Conservation (phyloP, 805 yeast species). For the Barnettozyma wickerhamii region DNA sequence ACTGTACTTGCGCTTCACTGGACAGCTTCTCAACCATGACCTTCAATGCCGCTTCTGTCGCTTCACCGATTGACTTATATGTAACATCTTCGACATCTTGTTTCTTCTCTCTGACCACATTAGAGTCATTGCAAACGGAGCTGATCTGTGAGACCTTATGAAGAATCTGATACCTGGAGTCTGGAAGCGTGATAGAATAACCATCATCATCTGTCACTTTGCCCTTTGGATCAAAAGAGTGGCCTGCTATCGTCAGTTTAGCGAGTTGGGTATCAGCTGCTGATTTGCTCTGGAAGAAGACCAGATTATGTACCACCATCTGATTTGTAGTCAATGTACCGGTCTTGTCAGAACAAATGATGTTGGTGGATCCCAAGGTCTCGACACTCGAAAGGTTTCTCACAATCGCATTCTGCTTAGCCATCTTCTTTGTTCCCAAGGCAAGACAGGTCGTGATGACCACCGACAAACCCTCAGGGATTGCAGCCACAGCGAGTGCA, state of each 20-base stretch:
- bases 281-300: slow-evolving; percentile 26
- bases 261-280: slow-evolving; percentile 10
- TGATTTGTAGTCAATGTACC: slow-evolving; percentile 49
- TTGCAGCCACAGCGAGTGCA: slow-evolving; percentile 47
- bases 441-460: slow-evolving; percentile 50
- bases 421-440: slow-evolving; percentile 47
- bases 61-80: slow-evolving; percentile 41
- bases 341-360: slow-evolving; percentile 40
- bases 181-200: slow-evolving; percentile 31
- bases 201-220: slow-evolving; percentile 22
- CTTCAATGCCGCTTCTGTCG: slow-evolving; percentile 52
- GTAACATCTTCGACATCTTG: slow-evolving; percentile 29
- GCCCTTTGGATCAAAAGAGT: slow-evolving; percentile 29
- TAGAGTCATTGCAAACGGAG: slow-evolving; percentile 35
- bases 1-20: slow-evolving; percentile 24
- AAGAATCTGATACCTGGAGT: slow-evolving; percentile 29
- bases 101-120: slow-evolving; percentile 12
- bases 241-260: slow-evolving; percentile 36
- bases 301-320: slow-evolving; percentile 38
- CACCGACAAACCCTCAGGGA: slow-evolving; percentile 50
- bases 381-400: slow-evolving; percentile 47
- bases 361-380: slow-evolving; percentile 55
- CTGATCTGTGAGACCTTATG: slow-evolving; percentile 28
- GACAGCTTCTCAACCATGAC: slow-evolving; percentile 33
- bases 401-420: slow-evolving; percentile 42